Evolutionary conservation across 495 filamentous ascomycete genomes (phyloP).

Genomic region (Hypoxylon perforatum): DNA sequence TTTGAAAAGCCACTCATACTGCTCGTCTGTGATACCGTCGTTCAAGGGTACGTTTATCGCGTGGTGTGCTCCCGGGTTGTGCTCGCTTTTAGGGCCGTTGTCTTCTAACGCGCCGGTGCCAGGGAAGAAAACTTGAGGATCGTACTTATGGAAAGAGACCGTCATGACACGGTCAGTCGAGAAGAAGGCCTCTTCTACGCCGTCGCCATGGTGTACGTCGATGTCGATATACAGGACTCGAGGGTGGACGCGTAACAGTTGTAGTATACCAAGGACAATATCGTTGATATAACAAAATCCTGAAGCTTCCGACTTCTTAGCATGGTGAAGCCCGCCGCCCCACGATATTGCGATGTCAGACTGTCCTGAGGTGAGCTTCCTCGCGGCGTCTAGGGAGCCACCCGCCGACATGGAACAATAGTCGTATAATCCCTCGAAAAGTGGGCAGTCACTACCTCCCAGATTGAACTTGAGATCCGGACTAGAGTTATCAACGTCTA

Average conservation of each 20-base stretch:
- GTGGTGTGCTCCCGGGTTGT: slow-evolving; percentile 91
- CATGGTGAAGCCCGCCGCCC: slow-evolving; percentile 98
- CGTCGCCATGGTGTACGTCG: slow-evolving; percentile 97
- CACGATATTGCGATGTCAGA: slow-evolving; percentile 97
- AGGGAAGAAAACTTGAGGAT: slow-evolving; percentile 88
- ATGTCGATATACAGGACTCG: slow-evolving; percentile 98
- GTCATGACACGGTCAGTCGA: slow-evolving; percentile 97
- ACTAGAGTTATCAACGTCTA: slow-evolving; percentile 60
- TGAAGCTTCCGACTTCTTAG: slow-evolving; percentile 91
- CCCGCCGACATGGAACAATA: slow-evolving; percentile 96
- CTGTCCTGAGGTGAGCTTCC: slow-evolving; percentile 85
- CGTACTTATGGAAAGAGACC: slow-evolving; percentile 96
- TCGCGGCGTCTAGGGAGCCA: slow-evolving; percentile 88
- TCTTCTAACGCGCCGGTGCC: slow-evolving; percentile 94
- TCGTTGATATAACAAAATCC: slow-evolving; percentile 99
- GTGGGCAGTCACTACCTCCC: slow-evolving; percentile 89
- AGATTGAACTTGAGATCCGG: slow-evolving; percentile 78
- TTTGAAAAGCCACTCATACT: slow-evolving; percentile 87
- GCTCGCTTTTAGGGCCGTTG: slow-evolving; percentile 84
- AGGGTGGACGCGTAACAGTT: slow-evolving; percentile 85
- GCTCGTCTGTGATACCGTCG: slow-evolving; percentile 94
- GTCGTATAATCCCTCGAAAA: slow-evolving; percentile 94
- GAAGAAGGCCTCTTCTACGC: slow-evolving; percentile 97
- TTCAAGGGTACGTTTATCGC: slow-evolving; percentile 95
- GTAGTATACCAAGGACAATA: slow-evolving; percentile 94